Evolutionary conservation across 2,329 filamentous ascomycete species (phyloP).

Genomic region (Alternaria sp.): DNA sequence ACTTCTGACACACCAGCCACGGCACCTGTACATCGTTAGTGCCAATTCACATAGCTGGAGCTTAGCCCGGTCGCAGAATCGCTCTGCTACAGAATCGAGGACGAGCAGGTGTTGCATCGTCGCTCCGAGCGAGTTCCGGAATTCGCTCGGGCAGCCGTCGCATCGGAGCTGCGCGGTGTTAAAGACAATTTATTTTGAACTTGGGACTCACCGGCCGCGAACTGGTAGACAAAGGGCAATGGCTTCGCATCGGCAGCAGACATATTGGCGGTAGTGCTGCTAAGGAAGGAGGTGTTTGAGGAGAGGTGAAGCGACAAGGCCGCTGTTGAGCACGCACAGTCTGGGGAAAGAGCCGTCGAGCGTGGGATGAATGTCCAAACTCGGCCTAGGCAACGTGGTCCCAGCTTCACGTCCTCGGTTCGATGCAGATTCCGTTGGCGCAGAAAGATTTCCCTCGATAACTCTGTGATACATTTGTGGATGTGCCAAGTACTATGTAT

Average conservation of each 20-base stretch:
- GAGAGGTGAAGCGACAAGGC: slow-evolving; percentile 22
- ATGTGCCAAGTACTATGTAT: slow-evolving; percentile 6
- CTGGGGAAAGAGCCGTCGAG: slow-evolving; percentile 38
- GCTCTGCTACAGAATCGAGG: not conserved
- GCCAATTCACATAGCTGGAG: slow-evolving; percentile 23
- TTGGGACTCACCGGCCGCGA: slow-evolving; percentile 77
- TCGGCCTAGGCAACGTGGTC: slow-evolving; percentile 20
- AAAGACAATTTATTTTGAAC: slow-evolving; percentile 16
- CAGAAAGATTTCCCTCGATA: slow-evolving; percentile 15
- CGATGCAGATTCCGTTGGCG: slow-evolving; percentile 24
- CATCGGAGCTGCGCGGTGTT: slow-evolving; percentile 36
- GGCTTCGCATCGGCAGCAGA: slow-evolving; percentile 68
- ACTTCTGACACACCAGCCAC: slow-evolving; percentile 98
- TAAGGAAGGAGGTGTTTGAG: slow-evolving; percentile 17
- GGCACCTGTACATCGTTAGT: slow-evolving; percentile 67
- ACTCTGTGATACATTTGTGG: not conserved
- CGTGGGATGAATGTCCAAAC: slow-evolving; percentile 40
- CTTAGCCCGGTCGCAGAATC: not conserved
- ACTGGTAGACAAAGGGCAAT: slow-evolving; percentile 92
- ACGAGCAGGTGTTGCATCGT: not conserved
- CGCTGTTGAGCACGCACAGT: slow-evolving; percentile 31
- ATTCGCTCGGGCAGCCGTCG: slow-evolving; percentile 18
- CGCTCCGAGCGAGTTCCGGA: slow-evolving; percentile 10
- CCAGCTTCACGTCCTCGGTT: slow-evolving; percentile 32
- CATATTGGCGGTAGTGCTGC: slow-evolving; percentile 49